Evolutionary conservation across 2,329 filamentous ascomycete species (phyloP).

Genomic region (Ceratocystis cacaofunesta): DNA sequence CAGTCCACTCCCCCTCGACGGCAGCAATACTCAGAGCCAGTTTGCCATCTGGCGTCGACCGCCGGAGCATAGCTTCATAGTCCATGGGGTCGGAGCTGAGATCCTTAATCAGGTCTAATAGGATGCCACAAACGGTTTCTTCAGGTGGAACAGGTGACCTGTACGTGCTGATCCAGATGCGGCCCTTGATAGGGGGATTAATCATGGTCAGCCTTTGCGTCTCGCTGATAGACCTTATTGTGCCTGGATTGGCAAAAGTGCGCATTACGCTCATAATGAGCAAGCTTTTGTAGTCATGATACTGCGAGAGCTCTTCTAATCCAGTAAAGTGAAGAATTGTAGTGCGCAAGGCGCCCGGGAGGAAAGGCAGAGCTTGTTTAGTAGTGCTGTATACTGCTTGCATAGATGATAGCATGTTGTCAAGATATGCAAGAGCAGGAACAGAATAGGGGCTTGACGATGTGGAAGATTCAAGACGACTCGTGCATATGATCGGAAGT

Average conservation of each 20-base stretch:
- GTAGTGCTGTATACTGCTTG: not conserved
- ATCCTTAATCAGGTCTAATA: conserved; percentile 43
- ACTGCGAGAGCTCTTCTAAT: conserved; percentile 53
- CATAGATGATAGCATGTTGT: not conserved
- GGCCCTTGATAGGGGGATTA: conserved; percentile 57
- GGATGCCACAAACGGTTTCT: conserved; percentile 38
- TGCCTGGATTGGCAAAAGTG: conserved; percentile 33
- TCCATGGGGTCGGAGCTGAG: conserved; percentile 22
- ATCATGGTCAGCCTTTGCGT: conserved; percentile 48
- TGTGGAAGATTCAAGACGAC: not conserved
- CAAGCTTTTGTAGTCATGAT: conserved; percentile 66
- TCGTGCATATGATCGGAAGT: too few species aligned
- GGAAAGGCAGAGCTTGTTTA: conserved; percentile 2
- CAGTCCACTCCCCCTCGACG: conserved; percentile 63
- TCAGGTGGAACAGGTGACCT: conserved; percentile 45
- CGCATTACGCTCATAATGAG: conserved; percentile 60
- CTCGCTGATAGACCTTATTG: conserved; percentile 39
- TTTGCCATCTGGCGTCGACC: conserved; percentile 23
- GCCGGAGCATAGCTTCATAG: conserved; percentile 19
- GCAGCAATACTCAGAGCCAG: conserved; percentile 31
- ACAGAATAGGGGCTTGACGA: not conserved
- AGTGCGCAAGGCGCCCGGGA: conserved; percentile 49
- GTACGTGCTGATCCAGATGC: conserved; percentile 66
- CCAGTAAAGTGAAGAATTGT: conserved; percentile 49
- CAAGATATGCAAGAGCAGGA: too few species aligned